Conservation (phyloP, 768 basidiomycete genomes). For the Boletus reticuloceps region DNA sequence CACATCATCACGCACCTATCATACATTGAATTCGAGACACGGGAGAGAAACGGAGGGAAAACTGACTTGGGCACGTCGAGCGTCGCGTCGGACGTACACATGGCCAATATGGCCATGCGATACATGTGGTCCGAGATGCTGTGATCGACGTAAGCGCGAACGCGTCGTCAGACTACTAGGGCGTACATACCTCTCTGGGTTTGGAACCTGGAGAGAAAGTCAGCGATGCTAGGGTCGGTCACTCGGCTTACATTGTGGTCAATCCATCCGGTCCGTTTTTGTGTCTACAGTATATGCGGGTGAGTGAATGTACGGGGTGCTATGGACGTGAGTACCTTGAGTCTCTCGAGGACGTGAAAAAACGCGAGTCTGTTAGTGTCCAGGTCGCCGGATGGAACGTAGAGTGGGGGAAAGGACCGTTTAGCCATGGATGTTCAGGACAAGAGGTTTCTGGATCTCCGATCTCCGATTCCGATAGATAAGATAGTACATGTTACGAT, state of each 20-base stretch:
- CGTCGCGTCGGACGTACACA: constrained; percentile 75
- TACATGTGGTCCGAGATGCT: constrained; percentile 98
- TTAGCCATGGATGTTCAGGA: constrained; percentile 12
- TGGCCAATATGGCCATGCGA: constrained; percentile 91
- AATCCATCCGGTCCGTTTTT: constrained; percentile 95
- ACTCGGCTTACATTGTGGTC: constrained; percentile 49
- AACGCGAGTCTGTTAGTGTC: constrained; percentile 79
- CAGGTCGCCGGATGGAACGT: constrained; percentile 48
- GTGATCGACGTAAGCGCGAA: background rate
- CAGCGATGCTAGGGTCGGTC: background rate
- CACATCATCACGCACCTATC: constrained; percentile 80
- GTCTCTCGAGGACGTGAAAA: constrained; percentile 81
- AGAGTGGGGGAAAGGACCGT: constrained; percentile 58
- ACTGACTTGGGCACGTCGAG: constrained; percentile 73
- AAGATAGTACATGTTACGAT: constrained; percentile 29
- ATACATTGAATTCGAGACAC: background rate
- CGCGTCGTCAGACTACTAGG: too few relatives aligned
- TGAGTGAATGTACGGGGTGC: background rate
- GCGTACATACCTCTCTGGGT: constrained; percentile 78
- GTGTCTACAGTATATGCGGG: constrained; percentile 55
- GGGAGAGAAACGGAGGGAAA: background rate
- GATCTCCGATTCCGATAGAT: constrained; percentile 26
- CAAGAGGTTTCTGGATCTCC: constrained; percentile 11
- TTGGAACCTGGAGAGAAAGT: constrained; percentile 56
- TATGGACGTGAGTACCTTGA: constrained; percentile 61